Evolutionary conservation across 495 filamentous ascomycete genomes (phyloP), one percentile per base, ranked within the genome.

Genomic region (Venustampulla echinocandica): DNA sequence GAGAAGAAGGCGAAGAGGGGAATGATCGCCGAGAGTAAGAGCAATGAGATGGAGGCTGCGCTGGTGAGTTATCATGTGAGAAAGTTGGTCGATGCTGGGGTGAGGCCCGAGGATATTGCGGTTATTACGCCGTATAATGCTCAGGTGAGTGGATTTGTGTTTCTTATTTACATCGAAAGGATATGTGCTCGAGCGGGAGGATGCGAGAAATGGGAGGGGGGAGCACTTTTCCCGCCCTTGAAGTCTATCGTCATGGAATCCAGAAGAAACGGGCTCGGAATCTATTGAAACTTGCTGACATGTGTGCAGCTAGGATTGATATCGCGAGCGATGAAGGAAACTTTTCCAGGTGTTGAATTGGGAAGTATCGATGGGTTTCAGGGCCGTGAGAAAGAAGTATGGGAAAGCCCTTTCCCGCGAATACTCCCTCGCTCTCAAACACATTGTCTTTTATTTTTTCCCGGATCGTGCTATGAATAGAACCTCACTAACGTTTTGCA

Each of bases 321-420:
- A 42, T 75, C 87, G 2, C 74, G 79, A 32, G 61, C 72, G 48
- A 70, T 98, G 14, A 87, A 90, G 47, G 84, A 90, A 42, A 68
- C 69, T 34, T 94, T 84, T 52, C 82, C 82, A 0, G 88, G 80
- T 2, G 77, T 99, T 11, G 92, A 99, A 61, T 66, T 97, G 14
- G 92, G 92, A 20, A 94, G 85, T 54, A 87, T 99, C 2, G 92
- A 99, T 65, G 90, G 89, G 5, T 99, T 99, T 61, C 92, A 99
- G 61, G 92, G 92, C 28, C 75, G 92, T 10, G 92, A 99, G 66
- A 98, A 99, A 64, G 92, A 99, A 61, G 37, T 40, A 40, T 21
- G 37, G 4, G 18, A 35, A 35, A 10, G 11, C 18, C 33, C n/a
- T 15, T n/a, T 40, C 37, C 37, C 10, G 4, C 7, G 17, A 10